phyloP scores from a whole-genome alignment of 306 rosid genomes.

The Rosa lucieae region DNA sequence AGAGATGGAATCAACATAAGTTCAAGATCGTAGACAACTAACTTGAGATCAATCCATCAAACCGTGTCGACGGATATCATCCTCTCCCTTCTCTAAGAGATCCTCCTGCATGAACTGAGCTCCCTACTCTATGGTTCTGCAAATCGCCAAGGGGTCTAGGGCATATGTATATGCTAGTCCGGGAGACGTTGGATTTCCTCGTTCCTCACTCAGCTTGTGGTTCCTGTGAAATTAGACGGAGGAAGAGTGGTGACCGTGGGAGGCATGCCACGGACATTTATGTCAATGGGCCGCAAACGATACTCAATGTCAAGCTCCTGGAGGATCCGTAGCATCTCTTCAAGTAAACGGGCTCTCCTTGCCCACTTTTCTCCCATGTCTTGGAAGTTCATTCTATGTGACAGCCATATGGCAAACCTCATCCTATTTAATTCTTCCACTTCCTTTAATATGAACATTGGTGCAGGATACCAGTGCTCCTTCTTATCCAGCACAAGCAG shows the following conservation, averaged over 20 bases:
- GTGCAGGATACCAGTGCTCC: slow-evolving; percentile 82
- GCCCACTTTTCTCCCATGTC: slow-evolving; percentile 73
- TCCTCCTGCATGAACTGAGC: slow-evolving; percentile 5
- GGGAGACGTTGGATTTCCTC: background rate
- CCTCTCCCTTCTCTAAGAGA: slow-evolving; percentile 27
- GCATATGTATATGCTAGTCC: background rate
- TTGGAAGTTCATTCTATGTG: slow-evolving; percentile 82
- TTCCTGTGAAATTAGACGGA: slow-evolving; percentile 46
- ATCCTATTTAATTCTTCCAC: slow-evolving; percentile 51
- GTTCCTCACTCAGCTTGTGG: slow-evolving; percentile 36
- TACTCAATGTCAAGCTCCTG: slow-evolving; percentile 72
- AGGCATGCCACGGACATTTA: slow-evolving; percentile 61
- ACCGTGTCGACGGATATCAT: background rate
- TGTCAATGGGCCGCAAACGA: slow-evolving; percentile 67
- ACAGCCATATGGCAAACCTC: slow-evolving; percentile 61
- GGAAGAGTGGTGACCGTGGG: slow-evolving; percentile 42
- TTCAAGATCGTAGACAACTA: background rate
- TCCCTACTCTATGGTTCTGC: background rate
- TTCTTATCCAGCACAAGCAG: slow-evolving; percentile 75
- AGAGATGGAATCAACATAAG: too few relatives aligned
- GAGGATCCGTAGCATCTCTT: slow-evolving; percentile 74
- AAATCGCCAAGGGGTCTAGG: background rate
- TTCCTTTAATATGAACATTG: slow-evolving; percentile 62
- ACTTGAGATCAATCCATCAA: slow-evolving; percentile 16
- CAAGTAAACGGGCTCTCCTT: slow-evolving; percentile 64